Percentiles rank a stretch among this genome's conserved stretches.
phyloP scores from a whole-genome alignment of 306 rosid genomes.

The Quercus bicolor region DNA sequence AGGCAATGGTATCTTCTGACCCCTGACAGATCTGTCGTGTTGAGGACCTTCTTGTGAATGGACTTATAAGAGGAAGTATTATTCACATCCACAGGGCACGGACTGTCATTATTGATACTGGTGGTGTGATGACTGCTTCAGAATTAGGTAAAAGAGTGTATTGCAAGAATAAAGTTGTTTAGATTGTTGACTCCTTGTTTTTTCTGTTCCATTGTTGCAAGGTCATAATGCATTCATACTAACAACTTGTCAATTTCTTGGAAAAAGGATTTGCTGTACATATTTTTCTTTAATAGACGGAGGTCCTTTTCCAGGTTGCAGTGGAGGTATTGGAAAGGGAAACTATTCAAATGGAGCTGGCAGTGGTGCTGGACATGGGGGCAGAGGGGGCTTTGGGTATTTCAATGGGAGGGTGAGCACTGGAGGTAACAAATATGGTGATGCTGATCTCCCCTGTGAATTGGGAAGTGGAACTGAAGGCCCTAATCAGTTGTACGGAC shows the following conservation, averaged over 20 bases:
- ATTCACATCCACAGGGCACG: conserved; percentile 98
- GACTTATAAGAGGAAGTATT: conserved; percentile 81
- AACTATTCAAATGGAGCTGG: conserved; percentile 97
- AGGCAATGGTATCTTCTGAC: conserved; percentile 20
- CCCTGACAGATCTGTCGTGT: conserved; percentile 86
- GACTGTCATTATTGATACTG: conserved; percentile 66
- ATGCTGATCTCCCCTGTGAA: conserved; percentile 92
- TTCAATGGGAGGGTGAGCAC: conserved; percentile 68
- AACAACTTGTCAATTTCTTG: conserved; percentile 7
- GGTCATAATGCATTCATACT: not conserved
- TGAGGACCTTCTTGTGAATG: conserved; percentile 92
- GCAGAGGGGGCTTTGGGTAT: conserved; percentile 95
- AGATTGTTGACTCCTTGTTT: conserved; percentile 3
- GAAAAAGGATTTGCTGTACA: not conserved
- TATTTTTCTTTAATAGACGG: conserved; percentile 31
- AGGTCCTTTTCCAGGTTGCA: conserved; percentile 70
- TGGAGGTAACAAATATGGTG: conserved; percentile 87
- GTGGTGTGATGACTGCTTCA: conserved; percentile 74
- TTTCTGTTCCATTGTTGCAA: conserved; percentile 20
- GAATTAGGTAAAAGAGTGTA: conserved; percentile 58
- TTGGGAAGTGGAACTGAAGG: conserved; percentile 96
- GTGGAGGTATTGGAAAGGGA: conserved; percentile 90
- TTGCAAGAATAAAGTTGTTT: not conserved
- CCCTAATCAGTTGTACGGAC: conserved; percentile 59
- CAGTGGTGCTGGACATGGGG: conserved; percentile 99